Evolutionary conservation across 2,329 filamentous ascomycete genomes (phyloP).

Genomic region (Elsinoe batatas): DNA sequence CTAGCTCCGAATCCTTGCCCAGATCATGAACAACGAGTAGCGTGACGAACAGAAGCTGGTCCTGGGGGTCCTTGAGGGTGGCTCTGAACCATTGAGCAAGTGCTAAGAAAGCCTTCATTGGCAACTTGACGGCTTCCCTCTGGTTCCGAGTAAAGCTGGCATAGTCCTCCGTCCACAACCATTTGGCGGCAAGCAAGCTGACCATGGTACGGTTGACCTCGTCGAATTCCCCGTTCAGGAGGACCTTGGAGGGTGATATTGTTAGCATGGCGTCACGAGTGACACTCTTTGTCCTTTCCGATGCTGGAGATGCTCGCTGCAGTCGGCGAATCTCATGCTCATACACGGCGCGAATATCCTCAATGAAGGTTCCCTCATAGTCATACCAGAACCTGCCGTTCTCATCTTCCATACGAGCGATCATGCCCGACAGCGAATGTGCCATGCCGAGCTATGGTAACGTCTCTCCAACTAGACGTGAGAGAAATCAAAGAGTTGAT

Average conservation of each 20-base stretch:
- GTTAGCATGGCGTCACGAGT: neutral
- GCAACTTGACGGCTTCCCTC: neutral
- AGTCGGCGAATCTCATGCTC: neutral
- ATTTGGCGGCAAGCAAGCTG: neutral
- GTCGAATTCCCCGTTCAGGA: neutral
- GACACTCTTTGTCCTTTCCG: neutral
- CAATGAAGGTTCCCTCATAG: neutral
- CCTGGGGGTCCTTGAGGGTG: neutral
- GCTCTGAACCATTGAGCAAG: neutral
- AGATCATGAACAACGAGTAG: neutral
- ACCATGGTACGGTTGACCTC: slow-evolving; percentile 1
- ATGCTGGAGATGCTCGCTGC: neutral
- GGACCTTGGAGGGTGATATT: neutral
- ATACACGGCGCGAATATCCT: neutral
- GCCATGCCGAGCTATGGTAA: too few species aligned
- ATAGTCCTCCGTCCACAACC: neutral
- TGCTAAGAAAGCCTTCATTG: neutral
- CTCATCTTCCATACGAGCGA: too few species aligned
- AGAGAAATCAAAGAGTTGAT: neutral
- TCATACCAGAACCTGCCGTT: neutral
- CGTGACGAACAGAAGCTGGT: neutral
- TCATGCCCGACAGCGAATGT: too few species aligned
- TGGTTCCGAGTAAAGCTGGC: neutral
- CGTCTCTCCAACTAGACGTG: too few species aligned
- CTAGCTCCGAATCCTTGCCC: neutral